Evolutionary conservation across 768 basidiomycete species (phyloP).

Genomic region (Nevesoporus exiguus): DNA sequence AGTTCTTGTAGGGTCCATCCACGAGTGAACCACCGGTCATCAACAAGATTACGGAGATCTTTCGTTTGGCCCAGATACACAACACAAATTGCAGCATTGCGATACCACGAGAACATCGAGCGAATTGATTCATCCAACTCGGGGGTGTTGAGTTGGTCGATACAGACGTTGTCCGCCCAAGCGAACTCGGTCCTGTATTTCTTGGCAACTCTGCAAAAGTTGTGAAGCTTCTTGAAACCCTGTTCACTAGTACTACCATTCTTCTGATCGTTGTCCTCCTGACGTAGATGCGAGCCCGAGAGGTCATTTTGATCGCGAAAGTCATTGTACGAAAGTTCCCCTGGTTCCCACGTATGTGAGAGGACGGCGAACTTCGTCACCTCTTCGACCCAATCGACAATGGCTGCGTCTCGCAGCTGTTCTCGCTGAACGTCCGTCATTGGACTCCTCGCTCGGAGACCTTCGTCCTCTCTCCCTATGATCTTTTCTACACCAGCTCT

Average conservation of each 20-base stretch:
- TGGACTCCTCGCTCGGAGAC: neutral
- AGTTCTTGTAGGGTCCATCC: slow-evolving; percentile 16
- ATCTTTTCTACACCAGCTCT: neutral
- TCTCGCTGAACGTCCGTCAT: neutral
- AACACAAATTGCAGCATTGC: slow-evolving; percentile 12
- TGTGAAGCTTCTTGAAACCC: neutral
- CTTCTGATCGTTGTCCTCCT: neutral
- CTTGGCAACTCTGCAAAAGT: slow-evolving; percentile 1
- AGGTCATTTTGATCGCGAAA: neutral
- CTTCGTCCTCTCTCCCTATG: neutral
- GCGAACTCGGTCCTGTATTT: slow-evolving; percentile 2
- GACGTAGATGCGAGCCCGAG: neutral
- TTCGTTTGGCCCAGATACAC: slow-evolving; percentile 7
- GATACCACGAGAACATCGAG: slow-evolving; percentile 23
- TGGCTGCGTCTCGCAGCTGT: neutral
- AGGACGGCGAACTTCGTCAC: neutral
- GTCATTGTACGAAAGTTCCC: neutral
- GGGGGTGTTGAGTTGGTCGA: slow-evolving; percentile 16
- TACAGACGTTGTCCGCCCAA: slow-evolving; percentile 18
- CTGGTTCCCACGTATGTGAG: neutral
- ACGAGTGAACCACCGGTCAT: slow-evolving; percentile 23
- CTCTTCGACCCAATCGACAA: neutral
- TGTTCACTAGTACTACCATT: no score
- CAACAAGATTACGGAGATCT: neutral
- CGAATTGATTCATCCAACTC: slow-evolving; percentile 21